These are phyloP conservation scores for carrot (Daucus carota) DNA, from an alignment of 129 eudicot species.

Conservation along the genomic window DH1_v3.0 NC_030382.2:45195001-45195500, in stretches of 20 bases:
- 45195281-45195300: not conserved
- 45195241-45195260: conserved; percentile 36
- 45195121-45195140: conserved; percentile 45
- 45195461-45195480: not conserved
- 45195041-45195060: not conserved
- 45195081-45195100: conserved; percentile 23
- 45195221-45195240: conserved; percentile 77
- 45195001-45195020: not conserved
- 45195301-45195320: conserved; percentile 6
- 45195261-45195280: conserved; percentile 9
- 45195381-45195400: not conserved
- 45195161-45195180: conserved; percentile 59
- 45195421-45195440: not conserved
- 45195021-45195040: not conserved
- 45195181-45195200: conserved; percentile 42
- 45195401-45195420: not conserved
- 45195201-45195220: conserved; percentile 64
- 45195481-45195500: not conserved
- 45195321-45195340: not conserved
- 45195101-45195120: conserved; percentile 11
- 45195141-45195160: conserved; percentile 77
- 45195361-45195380: not conserved
- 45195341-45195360: not conserved
- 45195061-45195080: not conserved
- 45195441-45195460: not conserved